Evolutionary conservation across 495 filamentous ascomycete genomes (phyloP), one percentile per base, ranked within the genome.

Genomic region (Neurospora sp.): DNA sequence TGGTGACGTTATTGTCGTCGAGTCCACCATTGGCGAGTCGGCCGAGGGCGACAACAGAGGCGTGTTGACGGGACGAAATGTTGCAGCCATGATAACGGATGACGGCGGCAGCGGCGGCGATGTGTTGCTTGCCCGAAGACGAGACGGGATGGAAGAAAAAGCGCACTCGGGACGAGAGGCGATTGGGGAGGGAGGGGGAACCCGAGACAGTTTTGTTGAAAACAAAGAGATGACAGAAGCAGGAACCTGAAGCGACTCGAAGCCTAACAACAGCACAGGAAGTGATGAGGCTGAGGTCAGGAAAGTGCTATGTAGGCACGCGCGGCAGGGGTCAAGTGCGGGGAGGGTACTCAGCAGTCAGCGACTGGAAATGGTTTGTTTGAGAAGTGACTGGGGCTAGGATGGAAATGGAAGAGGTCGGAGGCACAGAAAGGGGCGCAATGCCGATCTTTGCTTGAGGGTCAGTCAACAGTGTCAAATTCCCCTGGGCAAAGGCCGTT

Each of bases 11-110:
- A 88, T 77, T 86, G 90, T 74, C 31, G 86, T 75, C 87, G 89
- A 75, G 35, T 83, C 79, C 39, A 82, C 84, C 17, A 75, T 79
- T 59, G 78, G 76, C 45, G 76, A 70, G 44, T 83, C 81, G 42
- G 86, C 85, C 72, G 87, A 65, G 53, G 53, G 83, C 69, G 85
- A 81, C 37, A 93, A 81, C 37, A 93, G 86, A 72, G 87, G 89
- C 70, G 88, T 91, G 83, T 94, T 94, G 79, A 95, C 92, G 73
- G 93, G 89, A 75, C 89, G 88, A 79, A 95, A 94, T 70, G 90
- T 79, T 61, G 83, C 79, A 71, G 84, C 83, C 84, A 86, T 86
- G 65, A 70, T 78, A 71, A 22, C n/a, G 48, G 61, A 22, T 68
- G 44, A 65, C 38, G n/a, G 71, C 68, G 42, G 68, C 20, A 8